Conservation (phyloP, 2,329 filamentous ascomycete species). For the Cylindrodendrum hubeiense region DNA sequence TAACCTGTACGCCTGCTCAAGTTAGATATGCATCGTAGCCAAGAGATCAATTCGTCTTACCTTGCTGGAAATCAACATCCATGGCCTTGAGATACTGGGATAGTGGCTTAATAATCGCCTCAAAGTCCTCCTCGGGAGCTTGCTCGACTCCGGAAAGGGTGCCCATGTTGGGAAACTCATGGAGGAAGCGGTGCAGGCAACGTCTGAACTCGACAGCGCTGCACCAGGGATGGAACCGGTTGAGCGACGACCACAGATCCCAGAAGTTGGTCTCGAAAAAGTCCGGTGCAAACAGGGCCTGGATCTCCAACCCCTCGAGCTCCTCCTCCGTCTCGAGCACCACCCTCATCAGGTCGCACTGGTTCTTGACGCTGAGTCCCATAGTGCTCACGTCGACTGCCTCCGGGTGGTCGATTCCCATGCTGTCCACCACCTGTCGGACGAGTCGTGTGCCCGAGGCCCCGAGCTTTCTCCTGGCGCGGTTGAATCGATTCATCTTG, state of each 20-base stretch:
- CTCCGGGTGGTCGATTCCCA: conserved; percentile 36
- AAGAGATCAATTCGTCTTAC: conserved; percentile 22
- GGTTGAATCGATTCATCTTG: conserved; percentile 40
- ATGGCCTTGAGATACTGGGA: conserved; percentile 43
- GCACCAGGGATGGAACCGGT: conserved; percentile 45
- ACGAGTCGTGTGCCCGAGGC: conserved; percentile 42
- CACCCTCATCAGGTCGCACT: conserved; percentile 44
- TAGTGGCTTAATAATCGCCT: conserved; percentile 43
- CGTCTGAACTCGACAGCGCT: conserved; percentile 44
- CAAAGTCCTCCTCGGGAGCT: conserved; percentile 43
- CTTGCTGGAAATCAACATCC: conserved; percentile 43
- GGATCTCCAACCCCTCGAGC: conserved; percentile 43
- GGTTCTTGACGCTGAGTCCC: conserved; percentile 45
- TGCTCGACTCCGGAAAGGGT: conserved; percentile 41
- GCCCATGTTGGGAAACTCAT: conserved; percentile 46
- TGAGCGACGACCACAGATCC: conserved; percentile 45
- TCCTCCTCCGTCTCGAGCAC: conserved; percentile 44
- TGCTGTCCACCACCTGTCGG: conserved; percentile 33
- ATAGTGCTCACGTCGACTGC: conserved; percentile 43
- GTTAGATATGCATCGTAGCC: conserved; percentile 20
- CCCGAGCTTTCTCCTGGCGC: conserved; percentile 38
- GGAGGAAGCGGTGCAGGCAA: conserved; percentile 42
- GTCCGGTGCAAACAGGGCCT: conserved; percentile 41
- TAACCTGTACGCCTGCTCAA: conserved; percentile 40
- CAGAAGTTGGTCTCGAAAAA: conserved; percentile 46